Evolutionary conservation across 805 yeast species (phyloP), one percentile per base, ranked within the genome.

Genomic region (Myxozyma neglecta): DNA sequence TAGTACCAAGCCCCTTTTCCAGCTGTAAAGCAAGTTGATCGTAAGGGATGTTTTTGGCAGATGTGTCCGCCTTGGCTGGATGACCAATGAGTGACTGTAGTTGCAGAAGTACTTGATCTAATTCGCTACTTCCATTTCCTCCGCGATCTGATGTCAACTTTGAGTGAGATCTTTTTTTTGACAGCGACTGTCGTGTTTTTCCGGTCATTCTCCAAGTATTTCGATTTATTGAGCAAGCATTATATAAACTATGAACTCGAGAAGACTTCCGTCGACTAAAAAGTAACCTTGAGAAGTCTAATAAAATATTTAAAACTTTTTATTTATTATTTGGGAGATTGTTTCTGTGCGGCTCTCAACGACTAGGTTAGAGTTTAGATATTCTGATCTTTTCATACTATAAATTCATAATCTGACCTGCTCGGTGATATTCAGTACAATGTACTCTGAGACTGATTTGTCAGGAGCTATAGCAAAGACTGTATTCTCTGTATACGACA

Each of bases 1-100:
- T 45, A 4, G 53, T 59, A 6, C 57, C 57, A 8, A 63, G 55
- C 6, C 64, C 61, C 13, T 40, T 40, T n/a, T 63, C 66, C 9
- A 63, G 52, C 34, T 34, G 20, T 1, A 2, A 35, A 4, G 36
- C 54, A 16, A 56, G 13, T 14, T 47, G 37, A 13, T 29, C 59
- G 34, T 48, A 40, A 8, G 46, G 20, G 2, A 49, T 45, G 14
- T 16, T 37, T 9, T 34, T 44, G 6, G 36, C 36, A 24, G 51
- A 43, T 14, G 37, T 24, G 7, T 45, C 40, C 20, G 42, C 14
- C 5, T 40, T 40, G 11, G 55, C 35, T 8, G 55, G 55, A 24
- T 51, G 46, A 14, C 57, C 57, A 7, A 54, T 54, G 35, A 54
- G 18, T 13, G 52, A 45, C 18, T 54, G 49, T 24, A 54, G 20